phyloP scores from a whole-genome alignment of 257 asterid genomes.

The Petunia axillaris region DNA sequence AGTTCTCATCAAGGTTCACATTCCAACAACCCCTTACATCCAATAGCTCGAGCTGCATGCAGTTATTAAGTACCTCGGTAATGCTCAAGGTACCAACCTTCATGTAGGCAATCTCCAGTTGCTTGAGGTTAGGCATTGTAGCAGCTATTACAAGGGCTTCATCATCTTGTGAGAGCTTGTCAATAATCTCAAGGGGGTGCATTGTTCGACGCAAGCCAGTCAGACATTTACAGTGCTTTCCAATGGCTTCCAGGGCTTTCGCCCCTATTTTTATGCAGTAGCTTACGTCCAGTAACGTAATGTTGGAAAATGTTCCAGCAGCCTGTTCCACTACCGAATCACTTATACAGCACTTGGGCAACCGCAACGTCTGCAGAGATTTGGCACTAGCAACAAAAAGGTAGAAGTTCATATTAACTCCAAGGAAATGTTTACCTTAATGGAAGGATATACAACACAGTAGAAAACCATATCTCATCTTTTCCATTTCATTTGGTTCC shows the following conservation, averaged over 20 bases:
- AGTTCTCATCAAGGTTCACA: slow-evolving; percentile 48
- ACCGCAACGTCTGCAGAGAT: slow-evolving; percentile 40
- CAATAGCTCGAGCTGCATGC: slow-evolving; percentile 37
- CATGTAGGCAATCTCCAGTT: slow-evolving; percentile 49
- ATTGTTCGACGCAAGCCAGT: slow-evolving; percentile 39
- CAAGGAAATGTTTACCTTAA: background rate
- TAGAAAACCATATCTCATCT: background rate
- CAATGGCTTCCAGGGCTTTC: slow-evolving; percentile 36
- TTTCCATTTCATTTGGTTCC: background rate
- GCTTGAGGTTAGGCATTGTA: slow-evolving; percentile 48
- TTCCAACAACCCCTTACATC: slow-evolving; percentile 59
- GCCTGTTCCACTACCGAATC: slow-evolving; percentile 33
- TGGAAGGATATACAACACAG: background rate
- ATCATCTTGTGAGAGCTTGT: slow-evolving; percentile 42
- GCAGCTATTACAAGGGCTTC: slow-evolving; percentile 49
- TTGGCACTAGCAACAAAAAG: slow-evolving; percentile 37
- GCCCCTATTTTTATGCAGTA: slow-evolving; percentile 44
- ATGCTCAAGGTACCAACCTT: slow-evolving; percentile 34
- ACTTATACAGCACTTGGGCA: slow-evolving; percentile 39
- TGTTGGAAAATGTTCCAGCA: slow-evolving; percentile 35
- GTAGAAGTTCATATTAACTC: background rate
- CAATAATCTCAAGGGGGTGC: slow-evolving; percentile 43
- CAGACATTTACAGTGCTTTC: slow-evolving; percentile 41
- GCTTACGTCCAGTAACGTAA: slow-evolving; percentile 47
- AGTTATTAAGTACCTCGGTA: slow-evolving; percentile 36